Base-by-base conservation (phyloP, 495 filamentous ascomycete species). In the Xylaria cubensis region DNA sequence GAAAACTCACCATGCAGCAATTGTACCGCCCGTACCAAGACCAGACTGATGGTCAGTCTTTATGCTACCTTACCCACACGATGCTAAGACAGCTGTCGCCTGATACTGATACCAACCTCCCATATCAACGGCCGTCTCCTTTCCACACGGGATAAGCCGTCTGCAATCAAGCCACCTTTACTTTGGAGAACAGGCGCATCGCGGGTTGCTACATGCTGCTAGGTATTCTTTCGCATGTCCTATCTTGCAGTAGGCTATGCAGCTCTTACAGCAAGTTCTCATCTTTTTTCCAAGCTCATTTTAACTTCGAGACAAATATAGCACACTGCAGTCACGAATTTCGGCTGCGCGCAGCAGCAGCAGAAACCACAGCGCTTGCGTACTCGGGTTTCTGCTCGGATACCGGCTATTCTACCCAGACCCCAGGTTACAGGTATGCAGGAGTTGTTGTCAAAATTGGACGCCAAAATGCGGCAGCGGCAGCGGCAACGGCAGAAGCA, bases 31-130 rank as follows among this genome's bases (percentile, higher is more conserved):
- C n/a, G 39, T 46, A 29, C 67, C 51, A 55, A 42, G 32, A 34
- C 66, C 66, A 34, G 29, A 41, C 39, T 41, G 13, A 29, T 41
- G 29, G 32, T 26, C 26, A 17, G 32, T 39, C 34, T 36, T 24
- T 17, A 70, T 70, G 67, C 67, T 62, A 70, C 67, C 67, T 46
- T 69, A 59, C 24, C 66, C 66, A 69, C 66, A 69, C 66, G 53
- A 34, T 59, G 24, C 10, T 46, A 15, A 69, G n/a, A 42, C 53
- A 46, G 26, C 53, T 62, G 67, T 69, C 67, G 42, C 46, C 42
- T 69, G 67, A 62, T 71, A 50, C 42, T 69, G 67, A 62, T 71
- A 50, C 65, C 65, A 29, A 39, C 55, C 55, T 32, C 32, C 32
- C 34, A 12, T 13, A 46, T 32, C 48, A 15, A 39, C 8, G 46